phyloP scores from a whole-genome alignment of 2,329 filamentous ascomycete species.

The Pseudogymnoascus verrucosus region DNA sequence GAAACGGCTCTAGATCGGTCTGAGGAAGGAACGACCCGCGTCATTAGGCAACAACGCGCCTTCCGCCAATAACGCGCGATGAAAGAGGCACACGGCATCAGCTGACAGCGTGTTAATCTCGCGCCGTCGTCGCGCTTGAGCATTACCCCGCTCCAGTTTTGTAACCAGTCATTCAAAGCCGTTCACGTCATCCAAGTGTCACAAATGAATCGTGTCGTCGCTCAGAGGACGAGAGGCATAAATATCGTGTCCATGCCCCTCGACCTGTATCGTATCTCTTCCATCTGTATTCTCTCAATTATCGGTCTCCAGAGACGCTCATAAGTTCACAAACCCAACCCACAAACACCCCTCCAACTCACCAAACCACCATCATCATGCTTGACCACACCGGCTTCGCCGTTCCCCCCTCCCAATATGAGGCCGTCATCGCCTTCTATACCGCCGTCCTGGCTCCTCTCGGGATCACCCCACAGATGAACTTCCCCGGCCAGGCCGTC shows the following conservation, averaged over 20 bases:
- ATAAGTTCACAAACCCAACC: background rate
- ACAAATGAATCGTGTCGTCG: background rate
- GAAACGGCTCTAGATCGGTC: background rate
- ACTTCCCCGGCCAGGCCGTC: background rate
- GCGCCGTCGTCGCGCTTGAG: background rate
- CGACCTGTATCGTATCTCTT: background rate
- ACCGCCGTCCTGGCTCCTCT: background rate
- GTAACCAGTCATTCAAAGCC: background rate
- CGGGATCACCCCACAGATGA: background rate
- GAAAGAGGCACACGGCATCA: background rate
- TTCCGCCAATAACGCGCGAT: background rate
- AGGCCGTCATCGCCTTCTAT: background rate
- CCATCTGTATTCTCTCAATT: background rate
- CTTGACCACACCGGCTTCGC: background rate
- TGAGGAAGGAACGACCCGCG: background rate
- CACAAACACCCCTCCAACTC: background rate
- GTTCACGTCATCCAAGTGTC: background rate
- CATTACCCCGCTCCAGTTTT: background rate
- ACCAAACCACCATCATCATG: background rate
- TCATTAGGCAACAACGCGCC: conserved; percentile 1
- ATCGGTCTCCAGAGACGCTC: background rate
- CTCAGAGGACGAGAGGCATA: background rate
- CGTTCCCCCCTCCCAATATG: background rate
- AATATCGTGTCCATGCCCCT: background rate
- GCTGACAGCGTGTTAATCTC: background rate